Conservation (phyloP, 192 early-diverging fungal genomes). For the Piromyces sp. region DNA sequence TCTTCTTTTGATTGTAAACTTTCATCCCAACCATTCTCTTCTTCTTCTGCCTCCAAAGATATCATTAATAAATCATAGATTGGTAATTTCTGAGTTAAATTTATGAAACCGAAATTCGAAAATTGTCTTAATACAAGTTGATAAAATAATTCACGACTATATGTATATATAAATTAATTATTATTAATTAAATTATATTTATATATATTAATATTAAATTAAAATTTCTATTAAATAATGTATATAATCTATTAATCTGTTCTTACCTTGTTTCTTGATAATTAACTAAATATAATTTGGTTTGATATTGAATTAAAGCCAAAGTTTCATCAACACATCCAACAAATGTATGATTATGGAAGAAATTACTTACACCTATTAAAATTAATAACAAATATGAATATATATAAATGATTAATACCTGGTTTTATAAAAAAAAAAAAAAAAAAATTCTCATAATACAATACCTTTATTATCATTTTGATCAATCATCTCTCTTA, state of each 20-base stretch:
- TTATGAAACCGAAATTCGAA: constrained; percentile 68
- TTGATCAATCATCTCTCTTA: constrained; percentile 54
- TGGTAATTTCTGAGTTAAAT: constrained; percentile 38
- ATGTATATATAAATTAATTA: background rate
- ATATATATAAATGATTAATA: too few species aligned
- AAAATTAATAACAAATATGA: background rate
- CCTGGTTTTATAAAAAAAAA: background rate
- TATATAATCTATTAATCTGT: too few species aligned
- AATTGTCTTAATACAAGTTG: constrained; percentile 66
- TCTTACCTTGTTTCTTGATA: constrained; percentile 48
- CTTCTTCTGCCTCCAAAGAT: constrained; percentile 43
- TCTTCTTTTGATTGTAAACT: constrained; percentile 29
- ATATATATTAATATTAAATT: too few species aligned
- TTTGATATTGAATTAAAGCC: constrained; percentile 74
- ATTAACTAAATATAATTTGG: constrained; percentile 69
- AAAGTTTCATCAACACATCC: constrained; percentile 64
- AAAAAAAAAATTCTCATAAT: background rate
- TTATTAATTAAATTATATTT: too few species aligned
- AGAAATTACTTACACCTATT: constrained; percentile 52
- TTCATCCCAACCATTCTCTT: constrained; percentile 12
- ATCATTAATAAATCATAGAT: constrained; percentile 51
- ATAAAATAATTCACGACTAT: constrained; percentile 78
- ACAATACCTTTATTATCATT: constrained; percentile 29
- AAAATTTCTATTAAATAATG: too few species aligned
- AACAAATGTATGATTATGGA: constrained; percentile 72